These are phyloP conservation scores for Solanum pinnatisectum DNA, from an alignment of 257 asterid genomes.

Conservation along the genomic window DNA sequence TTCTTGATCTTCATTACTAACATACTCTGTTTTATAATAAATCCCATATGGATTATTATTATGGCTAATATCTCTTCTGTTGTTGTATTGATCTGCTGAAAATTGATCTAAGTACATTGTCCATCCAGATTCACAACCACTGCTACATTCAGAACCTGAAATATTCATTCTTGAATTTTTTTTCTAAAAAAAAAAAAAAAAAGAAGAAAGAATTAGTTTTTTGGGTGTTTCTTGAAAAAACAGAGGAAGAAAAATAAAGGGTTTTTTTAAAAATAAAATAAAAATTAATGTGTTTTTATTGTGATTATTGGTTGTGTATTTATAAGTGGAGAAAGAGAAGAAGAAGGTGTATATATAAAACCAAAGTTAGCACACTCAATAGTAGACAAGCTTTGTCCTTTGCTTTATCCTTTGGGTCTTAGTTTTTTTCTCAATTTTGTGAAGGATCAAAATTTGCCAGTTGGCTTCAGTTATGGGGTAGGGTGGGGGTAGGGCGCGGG, in stretches of 20 bases:
- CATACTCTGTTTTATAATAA: constrained; percentile 1
- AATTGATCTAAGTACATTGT: constrained; percentile 68
- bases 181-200: no score
- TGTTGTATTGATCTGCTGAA: constrained; percentile 27
- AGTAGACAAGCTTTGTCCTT: constrained; percentile 55
- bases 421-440: constrained; percentile 30
- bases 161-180: constrained; percentile 31
- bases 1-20: constrained; percentile 12
- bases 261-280: background rate
- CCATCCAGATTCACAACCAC: constrained; percentile 96
- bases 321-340: constrained; percentile 22
- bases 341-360: constrained; percentile 7
- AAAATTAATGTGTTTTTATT: background rate
- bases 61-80: constrained; percentile 2
- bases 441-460: constrained; percentile 73
- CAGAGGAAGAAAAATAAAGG: background rate
- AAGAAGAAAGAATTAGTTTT: background rate
- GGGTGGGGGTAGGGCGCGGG: background rate
- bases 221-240: background rate
- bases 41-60: background rate
- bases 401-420: constrained; percentile 35
- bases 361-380: constrained; percentile 40
- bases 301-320: constrained; percentile 12
- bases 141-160: constrained; percentile 61
- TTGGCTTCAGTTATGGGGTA: constrained; percentile 26